Evolutionary conservation across 129 eudicot species (phyloP).

Genomic region (Helianthus tuberosus): DNA sequence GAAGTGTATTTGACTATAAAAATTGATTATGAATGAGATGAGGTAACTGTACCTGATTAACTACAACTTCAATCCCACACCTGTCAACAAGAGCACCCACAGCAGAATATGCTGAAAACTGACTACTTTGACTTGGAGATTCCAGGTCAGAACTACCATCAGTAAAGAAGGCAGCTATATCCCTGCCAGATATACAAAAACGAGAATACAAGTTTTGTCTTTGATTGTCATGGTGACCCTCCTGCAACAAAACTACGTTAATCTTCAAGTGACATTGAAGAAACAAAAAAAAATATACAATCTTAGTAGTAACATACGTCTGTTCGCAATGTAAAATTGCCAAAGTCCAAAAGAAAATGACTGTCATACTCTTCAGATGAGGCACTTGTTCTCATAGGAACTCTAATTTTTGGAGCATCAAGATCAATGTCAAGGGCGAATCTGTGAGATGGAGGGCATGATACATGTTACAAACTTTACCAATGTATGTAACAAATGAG

Average conservation of each 20-base stretch:
- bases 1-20: constrained; percentile 3
- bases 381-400: constrained; percentile 60
- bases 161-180: constrained; percentile 86
- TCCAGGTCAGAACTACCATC: constrained; percentile 57
- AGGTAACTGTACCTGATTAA: constrained; percentile 73
- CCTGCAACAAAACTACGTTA: constrained; percentile 51
- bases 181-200: constrained; percentile 87
- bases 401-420: constrained; percentile 98
- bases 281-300: constrained; percentile 24
- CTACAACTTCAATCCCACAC: constrained; percentile 88
- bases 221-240: constrained; percentile 55
- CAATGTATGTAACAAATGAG: constrained; percentile 5
- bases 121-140: constrained; percentile 34
- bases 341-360: constrained; percentile 93
- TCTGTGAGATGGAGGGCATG: constrained; percentile 42
- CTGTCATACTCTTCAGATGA: constrained; percentile 56
- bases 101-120: constrained; percentile 41
- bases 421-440: constrained; percentile 98
- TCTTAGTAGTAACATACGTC: constrained; percentile 55
- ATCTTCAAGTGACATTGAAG: constrained; percentile 22
- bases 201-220: constrained; percentile 75
- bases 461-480: constrained; percentile 17
- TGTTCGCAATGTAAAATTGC: constrained; percentile 89
- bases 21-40: neutral
- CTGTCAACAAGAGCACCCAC: constrained; percentile 62